Conservation (phyloP, 2,329 filamentous ascomycete species). For the Ciborinia camelliae region DNA sequence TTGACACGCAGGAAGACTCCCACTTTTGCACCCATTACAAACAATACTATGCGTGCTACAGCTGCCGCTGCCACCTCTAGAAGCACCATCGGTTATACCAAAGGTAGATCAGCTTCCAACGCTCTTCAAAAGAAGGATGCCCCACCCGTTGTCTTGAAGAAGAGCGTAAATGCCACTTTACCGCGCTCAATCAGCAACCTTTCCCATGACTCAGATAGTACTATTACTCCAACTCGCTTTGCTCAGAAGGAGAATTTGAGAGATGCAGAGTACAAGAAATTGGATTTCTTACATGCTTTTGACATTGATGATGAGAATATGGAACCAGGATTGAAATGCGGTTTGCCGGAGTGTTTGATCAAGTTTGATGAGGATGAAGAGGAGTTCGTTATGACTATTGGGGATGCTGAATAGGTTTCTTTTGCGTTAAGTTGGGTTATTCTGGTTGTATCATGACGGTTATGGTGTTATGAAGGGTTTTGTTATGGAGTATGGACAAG, state of each 20-base stretch:
- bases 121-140: conserved; percentile 33
- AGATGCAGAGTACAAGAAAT: conserved; percentile 42
- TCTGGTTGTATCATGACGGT: conserved; percentile 1
- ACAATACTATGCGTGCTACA: conserved; percentile 54
- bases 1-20: conserved; percentile 38
- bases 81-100: conserved; percentile 81
- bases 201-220: conserved; percentile 43
- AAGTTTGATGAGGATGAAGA: conserved; percentile 44
- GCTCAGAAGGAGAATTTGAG: conserved; percentile 35
- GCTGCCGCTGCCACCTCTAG: conserved; percentile 66
- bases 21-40: conserved; percentile 41
- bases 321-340: conserved; percentile 32
- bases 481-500: conserved; percentile 7
- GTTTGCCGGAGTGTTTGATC: conserved; percentile 34
- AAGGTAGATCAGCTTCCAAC: conserved; percentile 58
- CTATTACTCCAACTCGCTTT: conserved; percentile 49
- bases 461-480: conserved; percentile 7
- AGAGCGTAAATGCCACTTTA: conserved; percentile 19
- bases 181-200: conserved; percentile 36
- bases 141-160: conserved; percentile 13
- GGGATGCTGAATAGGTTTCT: not conserved
- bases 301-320: conserved; percentile 47
- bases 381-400: conserved; percentile 54
- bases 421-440: not conserved
- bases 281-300: conserved; percentile 58